These are phyloP conservation scores for Neurospora sp. DNA, from an alignment of 495 filamentous ascomycete species.

Conservation along the genomic window DNA sequence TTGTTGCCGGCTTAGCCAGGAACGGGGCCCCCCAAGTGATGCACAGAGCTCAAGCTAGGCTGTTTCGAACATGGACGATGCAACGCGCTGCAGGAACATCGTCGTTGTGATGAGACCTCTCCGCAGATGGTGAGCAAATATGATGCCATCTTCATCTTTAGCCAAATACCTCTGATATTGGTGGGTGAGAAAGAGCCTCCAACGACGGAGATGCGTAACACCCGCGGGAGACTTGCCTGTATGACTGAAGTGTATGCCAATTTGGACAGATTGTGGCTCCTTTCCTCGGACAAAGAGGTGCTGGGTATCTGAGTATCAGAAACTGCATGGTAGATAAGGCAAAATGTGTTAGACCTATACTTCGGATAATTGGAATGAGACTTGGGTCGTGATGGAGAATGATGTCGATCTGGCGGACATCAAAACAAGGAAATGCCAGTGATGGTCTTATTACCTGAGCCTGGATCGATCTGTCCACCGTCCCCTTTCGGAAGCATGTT, in stretches of 20 bases:
- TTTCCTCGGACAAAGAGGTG: not conserved
- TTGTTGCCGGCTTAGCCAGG: not conserved
- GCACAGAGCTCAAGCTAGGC: not conserved
- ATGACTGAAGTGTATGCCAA: not conserved
- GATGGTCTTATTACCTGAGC: not conserved
- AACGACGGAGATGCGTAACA: not conserved
- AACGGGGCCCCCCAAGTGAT: not conserved
- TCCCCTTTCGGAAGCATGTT: not conserved
- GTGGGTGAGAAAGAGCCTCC: not conserved
- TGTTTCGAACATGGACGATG: not conserved
- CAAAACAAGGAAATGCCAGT: not conserved
- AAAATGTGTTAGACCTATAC: not conserved
- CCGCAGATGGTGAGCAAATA: not conserved
- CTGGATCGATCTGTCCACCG: not conserved
- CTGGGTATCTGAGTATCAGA: not conserved
- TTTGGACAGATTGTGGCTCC: not conserved
- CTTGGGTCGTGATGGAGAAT: not conserved
- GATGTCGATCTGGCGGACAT: not conserved
- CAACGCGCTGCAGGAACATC: not conserved
- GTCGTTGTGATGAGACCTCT: not conserved
- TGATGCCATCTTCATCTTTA: not conserved
- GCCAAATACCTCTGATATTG: not conserved
- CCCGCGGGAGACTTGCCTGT: not conserved
- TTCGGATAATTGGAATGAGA: not conserved
- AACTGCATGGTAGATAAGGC: not conserved